Base-by-base conservation (phyloP, 2,329 filamentous ascomycete species). In the Ophiostoma piceae region DNA sequence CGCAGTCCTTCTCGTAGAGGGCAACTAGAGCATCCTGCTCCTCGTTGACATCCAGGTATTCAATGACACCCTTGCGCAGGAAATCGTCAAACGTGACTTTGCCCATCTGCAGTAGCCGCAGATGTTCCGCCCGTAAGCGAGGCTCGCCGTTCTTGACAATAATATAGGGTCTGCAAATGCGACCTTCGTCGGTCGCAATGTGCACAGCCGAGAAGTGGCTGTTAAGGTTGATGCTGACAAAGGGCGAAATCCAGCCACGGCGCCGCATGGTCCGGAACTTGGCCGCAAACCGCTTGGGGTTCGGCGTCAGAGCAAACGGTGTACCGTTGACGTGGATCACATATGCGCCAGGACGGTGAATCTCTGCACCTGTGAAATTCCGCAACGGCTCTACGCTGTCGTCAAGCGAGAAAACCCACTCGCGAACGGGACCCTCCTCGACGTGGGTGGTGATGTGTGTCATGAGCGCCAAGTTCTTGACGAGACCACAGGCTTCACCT, bases 361-460 rank as follows among this genome's bases (percentile, higher is more conserved):
- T 91, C 77, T 98, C 93, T 68, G 89, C 88, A 43, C 95, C 95
- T 67, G 84, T 83, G 73, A 87, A 87, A 74, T 85, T 84, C 47
- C 90, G 89, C 67, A 96, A 87, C 3, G 89, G 88, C 73, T 90
- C 88, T 43, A 96, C 91, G 70, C 94, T 92, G 2, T 92, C 90
- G 64, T 96, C 94, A 35, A 98, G 84, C 70, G 92, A 89, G 77
- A 94, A 95, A 1, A 97, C 89, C 78, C 96, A 88, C 75, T 92
- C 90, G 75, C 89, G 90, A 19, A 99, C 92, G 0, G 95, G 94
- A 22, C 88, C 92, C 77, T 98, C 95, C 70, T 97, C 93, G 70
- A 96, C 92, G 73, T 97, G 92, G 1, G 95, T 99, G 0, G 95
- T 99, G 75, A 99, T 98, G 77, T 99, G 96, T 68, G 96, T 99